Conservation (phyloP, 164 flowering plant species). For the Tetrastigma voinierianum region DNA sequence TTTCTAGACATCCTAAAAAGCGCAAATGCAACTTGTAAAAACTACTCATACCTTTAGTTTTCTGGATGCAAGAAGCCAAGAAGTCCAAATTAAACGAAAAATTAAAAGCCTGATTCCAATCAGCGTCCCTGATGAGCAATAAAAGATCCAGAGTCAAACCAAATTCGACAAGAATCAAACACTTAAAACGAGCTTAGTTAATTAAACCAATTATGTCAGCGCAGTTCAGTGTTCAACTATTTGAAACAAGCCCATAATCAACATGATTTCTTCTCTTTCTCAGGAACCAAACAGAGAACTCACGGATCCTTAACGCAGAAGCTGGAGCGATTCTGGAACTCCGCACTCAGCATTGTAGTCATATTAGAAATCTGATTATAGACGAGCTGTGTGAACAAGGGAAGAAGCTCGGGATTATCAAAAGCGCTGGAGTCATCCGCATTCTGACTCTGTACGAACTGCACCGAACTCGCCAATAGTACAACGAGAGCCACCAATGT, state of each 20-base stretch:
- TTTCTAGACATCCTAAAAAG: neutral
- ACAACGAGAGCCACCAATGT: slow-evolving; percentile 2
- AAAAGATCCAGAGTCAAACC: neutral
- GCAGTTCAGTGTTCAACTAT: neutral
- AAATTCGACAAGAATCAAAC: neutral
- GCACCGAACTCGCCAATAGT: slow-evolving; percentile 6
- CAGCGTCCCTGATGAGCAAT: slow-evolving; percentile 42
- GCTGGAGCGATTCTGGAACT: slow-evolving; percentile 17
- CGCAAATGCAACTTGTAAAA: neutral
- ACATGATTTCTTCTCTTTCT: neutral
- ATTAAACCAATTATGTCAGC: neutral
- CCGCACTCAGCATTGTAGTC: slow-evolving; percentile 16
- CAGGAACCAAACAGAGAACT: slow-evolving; percentile 16
- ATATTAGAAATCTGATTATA: slow-evolving; percentile 29
- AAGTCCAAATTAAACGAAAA: slow-evolving; percentile 49
- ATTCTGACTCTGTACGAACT: slow-evolving; percentile 24
- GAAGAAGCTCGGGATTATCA: slow-evolving; percentile 31
- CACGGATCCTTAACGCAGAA: slow-evolving; percentile 46
- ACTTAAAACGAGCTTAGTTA: neutral
- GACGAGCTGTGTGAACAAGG: slow-evolving; percentile 23
- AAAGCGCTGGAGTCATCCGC: slow-evolving; percentile 14
- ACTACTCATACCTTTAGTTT: slow-evolving; percentile 39
- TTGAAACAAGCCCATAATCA: neutral
- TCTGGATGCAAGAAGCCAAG: slow-evolving; percentile 46
- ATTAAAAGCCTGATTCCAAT: slow-evolving; percentile 66